phyloP scores from a whole-genome alignment of 768 basidiomycete genomes.

The Leucosporidium scottii region DNA sequence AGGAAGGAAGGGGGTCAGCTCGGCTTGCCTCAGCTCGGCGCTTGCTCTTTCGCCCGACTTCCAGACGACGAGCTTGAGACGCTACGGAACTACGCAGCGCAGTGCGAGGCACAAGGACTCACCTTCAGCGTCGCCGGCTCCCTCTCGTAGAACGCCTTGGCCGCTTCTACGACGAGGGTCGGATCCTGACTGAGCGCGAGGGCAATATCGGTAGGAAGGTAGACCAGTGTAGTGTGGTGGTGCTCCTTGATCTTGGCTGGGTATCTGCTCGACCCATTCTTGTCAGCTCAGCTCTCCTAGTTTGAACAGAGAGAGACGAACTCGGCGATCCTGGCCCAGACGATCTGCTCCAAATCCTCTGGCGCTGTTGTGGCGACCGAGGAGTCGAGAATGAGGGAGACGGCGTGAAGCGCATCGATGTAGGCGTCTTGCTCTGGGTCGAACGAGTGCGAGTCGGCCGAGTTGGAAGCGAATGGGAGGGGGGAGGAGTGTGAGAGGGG shows the following conservation, averaged over 20 bases:
- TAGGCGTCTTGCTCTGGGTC: constrained; percentile 53
- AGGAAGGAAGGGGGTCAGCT: not conserved
- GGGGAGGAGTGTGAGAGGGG: constrained; percentile 69
- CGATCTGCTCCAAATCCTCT: constrained; percentile 53
- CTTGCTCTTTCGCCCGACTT: too few species aligned
- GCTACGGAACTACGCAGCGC: too few species aligned
- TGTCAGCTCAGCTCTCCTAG: not conserved
- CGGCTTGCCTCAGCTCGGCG: not conserved
- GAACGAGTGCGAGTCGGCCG: constrained; percentile 9
- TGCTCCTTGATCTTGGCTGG: constrained; percentile 45
- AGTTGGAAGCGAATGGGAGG: constrained; percentile 42
- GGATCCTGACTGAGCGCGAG: constrained; percentile 60
- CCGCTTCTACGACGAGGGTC: constrained; percentile 70
- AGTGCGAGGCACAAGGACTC: not conserved
- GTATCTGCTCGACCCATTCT: constrained; percentile 6
- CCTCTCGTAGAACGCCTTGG: constrained; percentile 82
- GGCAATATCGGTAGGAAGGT: constrained; percentile 72
- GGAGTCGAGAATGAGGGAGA: constrained; percentile 56
- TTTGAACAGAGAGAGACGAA: constrained; percentile 39
- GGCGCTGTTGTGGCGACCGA: constrained; percentile 56
- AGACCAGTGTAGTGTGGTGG: constrained; percentile 68
- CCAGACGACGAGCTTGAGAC: too few species aligned
- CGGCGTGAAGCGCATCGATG: constrained; percentile 52
- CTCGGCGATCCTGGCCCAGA: constrained; percentile 67
- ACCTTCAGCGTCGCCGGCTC: constrained; percentile 7